Evolutionary conservation across 148 eudicot species (phyloP).

Genomic region (Heliamphora exappendiculata): DNA sequence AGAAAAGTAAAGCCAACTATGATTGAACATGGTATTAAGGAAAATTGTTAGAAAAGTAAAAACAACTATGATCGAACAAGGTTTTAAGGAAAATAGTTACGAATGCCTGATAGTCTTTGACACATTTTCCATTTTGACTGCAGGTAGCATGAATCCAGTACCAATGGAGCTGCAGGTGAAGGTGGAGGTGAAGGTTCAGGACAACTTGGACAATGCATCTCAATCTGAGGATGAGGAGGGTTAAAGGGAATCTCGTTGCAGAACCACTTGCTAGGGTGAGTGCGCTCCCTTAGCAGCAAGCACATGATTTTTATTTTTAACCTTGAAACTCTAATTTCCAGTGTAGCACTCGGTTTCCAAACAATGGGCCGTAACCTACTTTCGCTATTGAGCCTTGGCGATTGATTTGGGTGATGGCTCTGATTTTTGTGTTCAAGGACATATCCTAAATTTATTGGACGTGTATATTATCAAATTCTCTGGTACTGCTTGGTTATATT

Average conservation of each 20-base stretch:
- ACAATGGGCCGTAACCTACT: not conserved
- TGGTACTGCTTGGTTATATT: not conserved
- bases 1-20: too few relatives aligned
- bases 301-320: not conserved
- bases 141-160: conserved; percentile 23
- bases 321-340: not conserved
- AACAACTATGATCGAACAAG: not conserved
- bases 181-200: conserved; percentile 17
- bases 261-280: conserved; percentile 14
- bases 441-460: not conserved
- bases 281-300: conserved; percentile 3
- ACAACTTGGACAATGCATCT: conserved; percentile 11
- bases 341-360: not conserved
- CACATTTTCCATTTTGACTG: not conserved
- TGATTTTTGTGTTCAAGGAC: not conserved
- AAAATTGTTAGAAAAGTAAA: not conserved
- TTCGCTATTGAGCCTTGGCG: not conserved
- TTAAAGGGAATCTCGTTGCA: conserved; percentile 4
- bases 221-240: conserved; percentile 29
- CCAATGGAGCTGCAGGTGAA: conserved; percentile 22
- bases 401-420: not conserved
- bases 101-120: not conserved
- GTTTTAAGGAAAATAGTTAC: not conserved
- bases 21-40: too few relatives aligned
- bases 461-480: not conserved